Percentiles rank a stretch among this genome's conserved stretches.
Conservation (phyloP, 768 basidiomycete genomes). For the Psilocybe cyanescens region DNA sequence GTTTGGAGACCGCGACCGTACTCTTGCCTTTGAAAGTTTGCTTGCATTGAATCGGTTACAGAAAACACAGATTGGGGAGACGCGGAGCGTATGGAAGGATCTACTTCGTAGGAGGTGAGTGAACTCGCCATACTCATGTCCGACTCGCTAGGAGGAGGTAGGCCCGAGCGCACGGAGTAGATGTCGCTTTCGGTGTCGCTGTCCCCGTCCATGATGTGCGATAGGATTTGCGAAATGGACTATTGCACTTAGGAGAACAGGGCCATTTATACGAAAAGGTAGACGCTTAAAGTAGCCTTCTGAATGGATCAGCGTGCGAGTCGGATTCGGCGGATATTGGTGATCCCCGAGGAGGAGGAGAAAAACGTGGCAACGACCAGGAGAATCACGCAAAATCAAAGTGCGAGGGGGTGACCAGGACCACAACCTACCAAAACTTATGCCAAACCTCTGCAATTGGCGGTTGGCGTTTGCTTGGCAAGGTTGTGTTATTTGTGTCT, state of each 20-base stretch:
- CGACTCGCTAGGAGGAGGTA: slow-evolving; percentile 37
- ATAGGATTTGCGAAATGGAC: background rate
- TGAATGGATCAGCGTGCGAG: slow-evolving; percentile 21
- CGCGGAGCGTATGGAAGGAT: slow-evolving; percentile 57
- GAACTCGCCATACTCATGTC: slow-evolving; percentile 45
- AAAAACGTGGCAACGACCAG: slow-evolving; percentile 18
- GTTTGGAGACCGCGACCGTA: slow-evolving; percentile 75
- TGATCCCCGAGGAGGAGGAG: slow-evolving; percentile 15
- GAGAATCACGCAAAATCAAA: slow-evolving; percentile 9
- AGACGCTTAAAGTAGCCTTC: slow-evolving; percentile 8
- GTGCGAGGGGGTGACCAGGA: background rate
- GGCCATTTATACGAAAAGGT: slow-evolving; percentile 10
- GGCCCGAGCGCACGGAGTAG: slow-evolving; percentile 45
- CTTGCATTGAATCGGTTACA: slow-evolving; percentile 64
- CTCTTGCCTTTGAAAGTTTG: slow-evolving; percentile 62
- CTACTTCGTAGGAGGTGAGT: slow-evolving; percentile 55
- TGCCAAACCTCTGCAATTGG: background rate
- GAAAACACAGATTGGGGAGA: slow-evolving; percentile 76
- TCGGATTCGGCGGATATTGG: slow-evolving; percentile 26
- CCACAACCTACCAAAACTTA: too few species aligned
- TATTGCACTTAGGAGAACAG: background rate
- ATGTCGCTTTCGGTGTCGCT: slow-evolving; percentile 54
- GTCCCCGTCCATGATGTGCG: slow-evolving; percentile 21
- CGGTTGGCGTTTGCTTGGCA: background rate
- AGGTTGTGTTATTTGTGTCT: background rate